Conservation (phyloP, 768 basidiomycete genomes). For the Boletus edulis region DNA sequence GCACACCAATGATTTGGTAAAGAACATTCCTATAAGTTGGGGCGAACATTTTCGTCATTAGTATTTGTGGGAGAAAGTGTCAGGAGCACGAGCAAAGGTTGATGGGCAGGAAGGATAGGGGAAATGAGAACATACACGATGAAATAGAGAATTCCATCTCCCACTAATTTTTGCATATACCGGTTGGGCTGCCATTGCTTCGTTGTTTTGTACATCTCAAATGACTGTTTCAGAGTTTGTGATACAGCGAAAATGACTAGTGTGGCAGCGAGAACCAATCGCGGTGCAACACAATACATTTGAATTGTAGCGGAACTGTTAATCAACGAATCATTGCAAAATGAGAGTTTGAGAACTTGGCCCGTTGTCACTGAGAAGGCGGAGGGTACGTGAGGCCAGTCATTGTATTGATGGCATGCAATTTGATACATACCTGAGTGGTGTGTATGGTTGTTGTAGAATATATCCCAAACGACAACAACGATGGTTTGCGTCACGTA, state of each 20-base stretch:
- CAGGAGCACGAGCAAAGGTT: too few relatives aligned
- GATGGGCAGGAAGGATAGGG: too few relatives aligned
- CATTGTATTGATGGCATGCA: too few relatives aligned
- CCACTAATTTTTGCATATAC: neutral
- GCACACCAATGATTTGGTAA: neutral
- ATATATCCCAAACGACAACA: neutral
- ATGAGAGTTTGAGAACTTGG: neutral
- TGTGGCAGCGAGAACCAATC: too few relatives aligned
- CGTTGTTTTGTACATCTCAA: too few relatives aligned
- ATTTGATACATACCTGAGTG: neutral
- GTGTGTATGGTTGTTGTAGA: neutral
- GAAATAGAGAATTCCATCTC: neutral
- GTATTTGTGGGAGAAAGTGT: too few relatives aligned
- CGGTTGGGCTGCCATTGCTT: too few relatives aligned
- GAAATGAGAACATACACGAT: neutral
- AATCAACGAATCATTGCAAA: neutral
- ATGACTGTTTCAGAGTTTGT: too few relatives aligned
- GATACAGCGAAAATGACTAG: too few relatives aligned
- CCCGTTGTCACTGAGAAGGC: neutral
- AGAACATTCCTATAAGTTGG: neutral
- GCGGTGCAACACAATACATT: too few relatives aligned
- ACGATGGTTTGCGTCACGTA: neutral
- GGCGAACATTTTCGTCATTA: too few relatives aligned
- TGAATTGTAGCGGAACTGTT: neutral
- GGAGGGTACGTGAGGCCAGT: too few relatives aligned